Base-by-base conservation (phyloP, 495 filamentous ascomycete genomes). In the Penicillium daleae region DNA sequence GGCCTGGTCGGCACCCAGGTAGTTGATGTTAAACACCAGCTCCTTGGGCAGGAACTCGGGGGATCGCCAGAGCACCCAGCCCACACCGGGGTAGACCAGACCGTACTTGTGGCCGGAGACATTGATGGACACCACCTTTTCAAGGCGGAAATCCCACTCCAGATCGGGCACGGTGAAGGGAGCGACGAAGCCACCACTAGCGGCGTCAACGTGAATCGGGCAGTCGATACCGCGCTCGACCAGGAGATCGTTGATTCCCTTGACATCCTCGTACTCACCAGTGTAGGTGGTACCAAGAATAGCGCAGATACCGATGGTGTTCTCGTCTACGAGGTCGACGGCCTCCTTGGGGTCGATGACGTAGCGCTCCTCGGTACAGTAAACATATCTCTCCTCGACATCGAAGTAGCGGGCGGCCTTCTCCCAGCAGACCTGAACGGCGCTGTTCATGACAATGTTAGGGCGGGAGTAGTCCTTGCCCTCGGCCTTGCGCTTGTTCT, bases 21-120 rank as follows among this genome's bases (percentile, higher is more conserved):
- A 97, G 79, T 97, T 97, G 83, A 96, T 94, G 83, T 96, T 96
- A 85, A 97, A 97, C 69, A 97, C 91, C 39, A 97, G 87, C 72
- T 96, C 93, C 73, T 93, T 80, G 24, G 92, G 92, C 1, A 97
- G 83, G 75, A 82, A 96, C 69, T 94, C 87, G 3, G 91, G 89
- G 35, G 88, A 83, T 33, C 92, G 85, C 92, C 92, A 97, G 63
- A 96, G 83, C 22, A 93, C 89, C 93, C 93, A 97, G 62, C 93
- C 93, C 32, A 97, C 90, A 72, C 93, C 93, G 13, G 92, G 92
- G 75, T 97, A 97, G 57, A 96, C 87, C 54, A 81, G 74, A 31
- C 87, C 85, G 66, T 94, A 93, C 79, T 97, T 97, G 78, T 97
- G 93, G 26, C 93, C 93, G 12, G 90, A 93, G 40, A 93, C 90